Conservation (phyloP, 805 yeast genomes). For the Yarrowia sp. region DNA sequence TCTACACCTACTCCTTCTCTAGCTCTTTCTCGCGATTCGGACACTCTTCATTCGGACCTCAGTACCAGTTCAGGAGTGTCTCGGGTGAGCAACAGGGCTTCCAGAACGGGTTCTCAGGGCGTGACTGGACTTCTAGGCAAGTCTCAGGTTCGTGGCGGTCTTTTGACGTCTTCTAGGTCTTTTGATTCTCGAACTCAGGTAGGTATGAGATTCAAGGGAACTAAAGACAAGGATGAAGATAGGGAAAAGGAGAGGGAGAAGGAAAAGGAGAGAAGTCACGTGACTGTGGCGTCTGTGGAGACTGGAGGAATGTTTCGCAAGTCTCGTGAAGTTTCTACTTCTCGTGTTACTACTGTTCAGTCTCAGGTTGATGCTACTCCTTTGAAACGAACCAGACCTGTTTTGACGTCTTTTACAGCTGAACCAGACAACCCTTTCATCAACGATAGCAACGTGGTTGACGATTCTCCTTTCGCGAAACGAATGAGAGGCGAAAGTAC, state of each 20-base stretch:
- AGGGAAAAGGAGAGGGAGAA: background rate
- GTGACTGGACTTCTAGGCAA: background rate
- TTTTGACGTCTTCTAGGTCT: background rate
- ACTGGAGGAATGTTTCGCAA: slow-evolving; percentile 3
- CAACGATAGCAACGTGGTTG: background rate
- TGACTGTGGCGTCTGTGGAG: background rate
- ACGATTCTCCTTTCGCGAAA: slow-evolving; percentile 12
- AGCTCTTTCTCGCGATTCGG: background rate
- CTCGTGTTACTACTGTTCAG: background rate
- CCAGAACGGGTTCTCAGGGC: background rate
- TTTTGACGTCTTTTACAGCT: background rate
- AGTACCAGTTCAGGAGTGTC: background rate
- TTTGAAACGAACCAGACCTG: background rate
- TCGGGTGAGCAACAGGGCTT: background rate
- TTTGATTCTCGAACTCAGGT: slow-evolving; percentile 1
- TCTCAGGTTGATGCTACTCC: slow-evolving; percentile 8
- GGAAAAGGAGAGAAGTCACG: background rate
- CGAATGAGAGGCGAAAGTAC: slow-evolving; percentile 9
- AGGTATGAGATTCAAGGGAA: slow-evolving; percentile 7
- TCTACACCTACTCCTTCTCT: background rate
- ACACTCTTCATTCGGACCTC: background rate
- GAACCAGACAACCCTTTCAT: slow-evolving; percentile 11
- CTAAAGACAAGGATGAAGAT: background rate
- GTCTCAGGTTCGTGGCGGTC: background rate
- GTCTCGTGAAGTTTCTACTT: background rate